Conservation (phyloP, 345 rosid species). For the Citrus reticulata region DNA sequence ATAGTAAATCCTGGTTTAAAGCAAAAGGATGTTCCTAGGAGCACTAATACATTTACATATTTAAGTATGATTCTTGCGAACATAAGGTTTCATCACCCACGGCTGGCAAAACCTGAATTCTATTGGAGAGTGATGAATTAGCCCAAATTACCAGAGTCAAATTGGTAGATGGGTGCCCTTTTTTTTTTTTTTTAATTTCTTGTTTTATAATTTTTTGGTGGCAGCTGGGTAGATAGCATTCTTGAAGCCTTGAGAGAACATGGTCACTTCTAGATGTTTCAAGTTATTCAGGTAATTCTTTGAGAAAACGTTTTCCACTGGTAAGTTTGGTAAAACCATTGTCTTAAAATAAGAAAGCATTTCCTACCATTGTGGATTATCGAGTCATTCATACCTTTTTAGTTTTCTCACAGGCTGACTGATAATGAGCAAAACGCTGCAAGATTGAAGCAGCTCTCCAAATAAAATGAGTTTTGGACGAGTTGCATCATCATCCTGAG, state of each 20-base stretch:
- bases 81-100: neutral
- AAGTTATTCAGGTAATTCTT: conserved; percentile 2
- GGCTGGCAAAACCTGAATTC: neutral
- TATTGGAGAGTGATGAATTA: neutral
- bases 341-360: neutral
- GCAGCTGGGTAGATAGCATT: conserved; percentile 87
- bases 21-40: neutral
- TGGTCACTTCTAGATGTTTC: conserved; percentile 17
- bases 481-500: neutral
- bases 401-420: conserved; percentile 2
- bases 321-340: neutral
- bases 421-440: neutral
- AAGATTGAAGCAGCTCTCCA: conserved; percentile 1
- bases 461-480: neutral
- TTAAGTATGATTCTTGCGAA: neutral
- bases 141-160: neutral
- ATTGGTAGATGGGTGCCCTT: neutral
- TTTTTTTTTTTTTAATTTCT: neutral
- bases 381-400: neutral
- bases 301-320: neutral
- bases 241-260: conserved; percentile 62
- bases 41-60: neutral
- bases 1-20: neutral
- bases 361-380: neutral
- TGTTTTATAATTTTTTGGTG: neutral